Conservation (phyloP, 139 green algal species). For the Medakamo hakoo region DNA sequence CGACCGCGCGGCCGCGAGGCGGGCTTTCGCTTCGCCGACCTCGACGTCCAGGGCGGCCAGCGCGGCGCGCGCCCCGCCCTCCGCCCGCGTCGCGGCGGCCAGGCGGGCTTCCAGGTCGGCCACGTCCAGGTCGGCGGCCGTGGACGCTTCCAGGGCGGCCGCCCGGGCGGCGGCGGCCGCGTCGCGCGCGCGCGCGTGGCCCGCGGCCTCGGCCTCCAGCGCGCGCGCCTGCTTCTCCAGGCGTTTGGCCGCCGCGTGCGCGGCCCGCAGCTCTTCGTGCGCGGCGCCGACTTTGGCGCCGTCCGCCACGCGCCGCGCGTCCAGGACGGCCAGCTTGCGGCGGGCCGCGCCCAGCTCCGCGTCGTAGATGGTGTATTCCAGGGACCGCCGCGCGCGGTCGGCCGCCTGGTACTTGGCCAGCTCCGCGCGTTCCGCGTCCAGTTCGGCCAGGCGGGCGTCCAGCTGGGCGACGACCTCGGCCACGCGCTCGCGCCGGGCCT, state of each 20-base stretch:
- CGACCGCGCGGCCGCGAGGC: slow-evolving; percentile 9
- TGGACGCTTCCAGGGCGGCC: slow-evolving; percentile 20
- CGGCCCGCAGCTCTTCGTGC: not conserved
- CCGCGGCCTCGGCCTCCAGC: slow-evolving; percentile 5
- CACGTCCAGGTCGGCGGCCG: slow-evolving; percentile 54
- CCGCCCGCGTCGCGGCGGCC: not conserved
- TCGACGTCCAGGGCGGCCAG: slow-evolving; percentile 13
- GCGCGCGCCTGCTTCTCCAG: not conserved
- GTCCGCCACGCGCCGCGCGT: slow-evolving; percentile 3
- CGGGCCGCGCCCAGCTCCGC: slow-evolving; percentile 46
- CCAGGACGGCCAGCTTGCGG: slow-evolving; percentile 21
- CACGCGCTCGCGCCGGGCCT: slow-evolving; percentile 51
- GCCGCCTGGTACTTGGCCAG: slow-evolving; percentile 68
- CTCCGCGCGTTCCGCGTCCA: slow-evolving; percentile 71
- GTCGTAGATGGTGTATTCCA: slow-evolving; percentile 90
- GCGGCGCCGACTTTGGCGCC: not conserved
- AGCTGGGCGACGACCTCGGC: slow-evolving; percentile 58
- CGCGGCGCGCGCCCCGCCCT: slow-evolving; percentile 14
- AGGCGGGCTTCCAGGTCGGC: slow-evolving; percentile 37
- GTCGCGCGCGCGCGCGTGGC: slow-evolving; percentile 1
- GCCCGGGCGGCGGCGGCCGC: slow-evolving; percentile 14
- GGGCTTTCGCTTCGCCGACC: slow-evolving; percentile 12
- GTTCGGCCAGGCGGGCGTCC: slow-evolving; percentile 46
- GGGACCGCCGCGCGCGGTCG: slow-evolving; percentile 54
- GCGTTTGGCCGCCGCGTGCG: not conserved